Evolutionary conservation across 306 rosid genomes (phyloP), one percentile per base, ranked within the genome.

Genomic region (Dalbergia cultrata): DNA sequence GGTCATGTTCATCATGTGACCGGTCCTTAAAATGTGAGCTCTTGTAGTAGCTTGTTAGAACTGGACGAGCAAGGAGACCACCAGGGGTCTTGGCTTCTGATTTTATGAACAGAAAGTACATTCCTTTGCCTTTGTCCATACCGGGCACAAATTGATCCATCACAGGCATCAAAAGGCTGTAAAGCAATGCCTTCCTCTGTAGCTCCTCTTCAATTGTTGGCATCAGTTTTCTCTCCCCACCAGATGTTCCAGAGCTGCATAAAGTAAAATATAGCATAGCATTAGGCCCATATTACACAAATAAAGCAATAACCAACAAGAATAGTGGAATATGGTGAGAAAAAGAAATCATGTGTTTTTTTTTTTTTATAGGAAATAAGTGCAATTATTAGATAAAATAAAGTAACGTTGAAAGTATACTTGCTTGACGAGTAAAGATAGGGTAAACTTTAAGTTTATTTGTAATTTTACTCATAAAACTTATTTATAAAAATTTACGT

Each of bases 171-270:
- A 86, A 33, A 8, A 90, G 90, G 67, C 89, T 84, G 47, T 88
- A 88, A 6, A 90, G 87, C 37, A 82, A 50, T 67, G 86, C 74
- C 39, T 85, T 85, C 45, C 89, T 71, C 66, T 83, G 74, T 13
- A 82, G 76, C 84, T 88, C 92, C 18, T 90, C 90, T 67, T 88
- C 89, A 1, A 79, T 88, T 8, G 92, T 82, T 53, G 92, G 94
- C 90, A 88, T 86, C 56, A 90, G 26, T 37, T 90, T 90, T 74
- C 94, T 86, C 85, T 90, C 92, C 75, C 94, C 94, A 1, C 83
- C 88, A 1, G 94, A 90, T 35, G 94, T 90, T 66, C 94, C 92
- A 0, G 92, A 90, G 67, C 94, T 90, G 63, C 43, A 62, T 53
- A 14, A 45, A 56, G 7, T 16, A 58, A 58, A 60, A 70, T 47